These are phyloP conservation scores for Hsuehochloa calcarea DNA, from an alignment of 176 grass and related monocot genomes.

Conservation along the genomic window DNA sequence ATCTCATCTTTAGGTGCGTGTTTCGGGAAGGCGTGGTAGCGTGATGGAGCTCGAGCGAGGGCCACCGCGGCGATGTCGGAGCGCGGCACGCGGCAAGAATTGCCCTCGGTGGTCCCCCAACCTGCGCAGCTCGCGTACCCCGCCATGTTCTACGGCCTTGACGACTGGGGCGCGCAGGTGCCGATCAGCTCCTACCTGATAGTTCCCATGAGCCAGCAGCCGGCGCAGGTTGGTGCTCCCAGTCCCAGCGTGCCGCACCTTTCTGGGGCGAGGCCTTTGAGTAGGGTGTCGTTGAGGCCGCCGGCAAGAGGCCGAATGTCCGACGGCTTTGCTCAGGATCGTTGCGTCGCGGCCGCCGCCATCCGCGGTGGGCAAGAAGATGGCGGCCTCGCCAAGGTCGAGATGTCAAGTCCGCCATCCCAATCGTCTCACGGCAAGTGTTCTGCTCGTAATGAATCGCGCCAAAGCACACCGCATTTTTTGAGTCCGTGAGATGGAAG, in stretches of 20 bases:
- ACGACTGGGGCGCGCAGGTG: background rate
- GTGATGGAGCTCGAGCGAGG: conserved; percentile 42
- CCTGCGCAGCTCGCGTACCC: conserved; percentile 21
- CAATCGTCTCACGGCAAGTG: conserved; percentile 32
- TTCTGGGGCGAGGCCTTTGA: background rate
- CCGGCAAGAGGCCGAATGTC: conserved; percentile 12
- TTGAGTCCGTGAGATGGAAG: conserved; percentile 51
- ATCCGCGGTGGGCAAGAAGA: conserved; percentile 27
- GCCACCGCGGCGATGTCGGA: background rate
- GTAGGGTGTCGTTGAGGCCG: conserved; percentile 16
- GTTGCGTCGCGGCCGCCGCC: background rate
- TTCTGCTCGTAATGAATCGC: conserved; percentile 26
- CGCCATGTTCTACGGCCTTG: background rate
- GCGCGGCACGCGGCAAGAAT: background rate
- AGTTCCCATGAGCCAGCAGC: conserved; percentile 31
- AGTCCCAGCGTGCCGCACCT: background rate
- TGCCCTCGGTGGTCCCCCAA: background rate
- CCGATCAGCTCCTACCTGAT: conserved; percentile 24
- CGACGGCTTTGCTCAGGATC: background rate
- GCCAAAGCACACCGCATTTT: conserved; percentile 31
- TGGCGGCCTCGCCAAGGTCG: conserved; percentile 26
- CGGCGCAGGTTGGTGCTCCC: conserved; percentile 19
- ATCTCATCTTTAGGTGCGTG: background rate
- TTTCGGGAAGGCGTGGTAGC: background rate
- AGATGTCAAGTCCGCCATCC: conserved; percentile 5